Conservation (phyloP, 306 rosid genomes). For the Cucurbita pepo region DNA sequence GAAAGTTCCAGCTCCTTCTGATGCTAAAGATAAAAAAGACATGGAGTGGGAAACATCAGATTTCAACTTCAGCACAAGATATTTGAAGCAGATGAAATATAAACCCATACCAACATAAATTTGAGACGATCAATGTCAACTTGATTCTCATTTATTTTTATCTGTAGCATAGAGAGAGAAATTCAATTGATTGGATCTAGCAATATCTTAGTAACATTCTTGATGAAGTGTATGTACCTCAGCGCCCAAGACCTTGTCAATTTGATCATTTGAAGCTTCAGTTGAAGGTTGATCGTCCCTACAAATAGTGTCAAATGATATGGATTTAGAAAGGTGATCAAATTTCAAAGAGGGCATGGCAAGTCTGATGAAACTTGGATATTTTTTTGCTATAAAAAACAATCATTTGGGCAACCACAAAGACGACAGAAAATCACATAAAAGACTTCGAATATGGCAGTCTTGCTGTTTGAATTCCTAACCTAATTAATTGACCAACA, state of each 20-base stretch:
- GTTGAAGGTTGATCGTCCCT: conserved; percentile 37
- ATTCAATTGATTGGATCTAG: neutral
- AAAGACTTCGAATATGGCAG: neutral
- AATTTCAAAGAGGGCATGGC: neutral
- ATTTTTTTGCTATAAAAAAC: neutral
- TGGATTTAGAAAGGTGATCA: neutral
- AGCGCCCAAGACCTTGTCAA: conserved; percentile 21
- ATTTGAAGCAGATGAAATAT: neutral
- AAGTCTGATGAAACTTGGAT: neutral
- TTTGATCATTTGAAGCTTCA: conserved; percentile 23
- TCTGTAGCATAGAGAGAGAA: conserved; percentile 27
- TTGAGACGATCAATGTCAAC: conserved; percentile 57
- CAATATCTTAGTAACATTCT: neutral
- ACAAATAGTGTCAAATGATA: conserved; percentile 9
- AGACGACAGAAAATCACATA: neutral
- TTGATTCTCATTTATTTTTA: conserved; percentile 26
- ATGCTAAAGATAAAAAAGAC: conserved; percentile 28
- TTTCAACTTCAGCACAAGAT: neutral
- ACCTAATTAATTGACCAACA: conserved; percentile 26
- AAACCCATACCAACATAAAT: conserved; percentile 59
- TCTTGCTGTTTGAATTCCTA: conserved; percentile 10
- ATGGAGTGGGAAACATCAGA: neutral
- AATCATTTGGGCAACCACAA: neutral
- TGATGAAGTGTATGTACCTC: conserved; percentile 25
- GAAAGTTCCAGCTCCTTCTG: conserved; percentile 78